A percentile compares a stretch with the other conserved stretches of the same genome.
Evolutionary conservation across 192 early-diverging fungal genomes (phyloP).

Genomic region (Linnemannia elongata): DNA sequence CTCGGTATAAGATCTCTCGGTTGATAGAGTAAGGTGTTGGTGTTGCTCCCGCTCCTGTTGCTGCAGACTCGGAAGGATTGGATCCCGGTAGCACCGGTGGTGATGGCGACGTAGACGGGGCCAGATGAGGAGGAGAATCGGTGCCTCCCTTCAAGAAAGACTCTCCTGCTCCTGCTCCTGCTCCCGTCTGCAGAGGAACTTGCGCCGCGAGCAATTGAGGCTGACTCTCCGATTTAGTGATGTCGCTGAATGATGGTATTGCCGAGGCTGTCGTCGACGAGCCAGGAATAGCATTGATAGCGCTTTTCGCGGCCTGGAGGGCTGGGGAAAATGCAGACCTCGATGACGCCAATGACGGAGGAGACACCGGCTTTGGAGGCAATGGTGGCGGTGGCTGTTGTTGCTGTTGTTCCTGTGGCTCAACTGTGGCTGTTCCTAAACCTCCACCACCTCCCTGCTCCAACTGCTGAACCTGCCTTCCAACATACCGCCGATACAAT

Average conservation of each 20-base stretch:
- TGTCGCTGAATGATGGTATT: not conserved
- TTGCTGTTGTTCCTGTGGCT: not conserved
- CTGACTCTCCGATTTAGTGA: not conserved
- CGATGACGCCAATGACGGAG: not conserved
- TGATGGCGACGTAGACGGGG: not conserved
- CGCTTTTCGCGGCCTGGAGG: not conserved
- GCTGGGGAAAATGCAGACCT: not conserved
- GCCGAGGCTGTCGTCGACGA: not conserved
- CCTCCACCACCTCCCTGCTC: not conserved
- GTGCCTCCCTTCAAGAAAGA: not conserved
- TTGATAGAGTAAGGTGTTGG: conserved; percentile 8
- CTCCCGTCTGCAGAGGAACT: no score
- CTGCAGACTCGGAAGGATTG: not conserved
- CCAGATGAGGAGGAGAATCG: not conserved
- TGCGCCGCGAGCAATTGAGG: no score
- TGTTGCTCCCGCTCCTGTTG: not conserved
- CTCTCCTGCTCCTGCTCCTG: not conserved
- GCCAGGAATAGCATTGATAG: not conserved
- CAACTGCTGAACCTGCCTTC: not conserved
- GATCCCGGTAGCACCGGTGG: not conserved
- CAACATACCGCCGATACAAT: conserved; percentile 35
- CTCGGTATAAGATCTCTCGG: conserved; percentile 45
- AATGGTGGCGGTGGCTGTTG: not conserved
- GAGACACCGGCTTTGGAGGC: not conserved
- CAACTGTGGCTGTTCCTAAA: no score